A percentile compares a stretch with the other conserved stretches of the same genome.
Conservation (phyloP, 2,329 filamentous ascomycete genomes). For the Emergomyces africanus region DNA sequence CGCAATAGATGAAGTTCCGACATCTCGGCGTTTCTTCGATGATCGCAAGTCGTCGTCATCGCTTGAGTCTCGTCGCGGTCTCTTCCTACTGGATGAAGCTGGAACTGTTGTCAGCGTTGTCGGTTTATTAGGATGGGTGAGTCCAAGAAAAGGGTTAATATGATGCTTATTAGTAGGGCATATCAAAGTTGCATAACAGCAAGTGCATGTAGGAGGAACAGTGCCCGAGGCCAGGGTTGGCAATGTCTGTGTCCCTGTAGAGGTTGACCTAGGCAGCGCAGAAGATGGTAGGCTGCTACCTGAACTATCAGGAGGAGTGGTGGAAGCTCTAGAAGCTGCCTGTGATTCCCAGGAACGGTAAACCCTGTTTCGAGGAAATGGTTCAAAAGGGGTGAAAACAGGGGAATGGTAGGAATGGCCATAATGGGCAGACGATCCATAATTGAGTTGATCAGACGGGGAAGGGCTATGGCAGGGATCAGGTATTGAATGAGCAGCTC, state of each 20-base stretch:
- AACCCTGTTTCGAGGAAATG: not conserved
- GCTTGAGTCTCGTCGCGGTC: not conserved
- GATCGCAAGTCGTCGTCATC: not conserved
- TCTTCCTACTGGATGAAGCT: not conserved
- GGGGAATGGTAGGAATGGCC: not conserved
- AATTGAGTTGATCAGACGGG: not conserved
- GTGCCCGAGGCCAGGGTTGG: not conserved
- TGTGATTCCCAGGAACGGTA: not conserved
- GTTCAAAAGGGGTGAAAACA: not conserved
- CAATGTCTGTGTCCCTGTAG: slow-evolving; percentile 3
- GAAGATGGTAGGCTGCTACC: not conserved
- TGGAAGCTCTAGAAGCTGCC: not conserved
- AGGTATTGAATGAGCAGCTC: not conserved
- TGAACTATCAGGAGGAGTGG: not conserved
- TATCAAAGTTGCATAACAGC: slow-evolving; percentile 5
- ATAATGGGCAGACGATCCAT: not conserved
- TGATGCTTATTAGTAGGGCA: slow-evolving; percentile 9
- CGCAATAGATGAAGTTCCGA: not conserved
- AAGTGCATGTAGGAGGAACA: slow-evolving; percentile 5
- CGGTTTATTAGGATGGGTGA: slow-evolving; percentile 1
- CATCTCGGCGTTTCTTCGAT: not conserved
- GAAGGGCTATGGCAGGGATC: not conserved
- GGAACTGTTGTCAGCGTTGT: slow-evolving; percentile 6
- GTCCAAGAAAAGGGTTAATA: not conserved
- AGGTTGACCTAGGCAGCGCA: not conserved